Evolutionary conservation across 2,329 filamentous ascomycete genomes (phyloP).

Genomic region (Penicillium sp.): DNA sequence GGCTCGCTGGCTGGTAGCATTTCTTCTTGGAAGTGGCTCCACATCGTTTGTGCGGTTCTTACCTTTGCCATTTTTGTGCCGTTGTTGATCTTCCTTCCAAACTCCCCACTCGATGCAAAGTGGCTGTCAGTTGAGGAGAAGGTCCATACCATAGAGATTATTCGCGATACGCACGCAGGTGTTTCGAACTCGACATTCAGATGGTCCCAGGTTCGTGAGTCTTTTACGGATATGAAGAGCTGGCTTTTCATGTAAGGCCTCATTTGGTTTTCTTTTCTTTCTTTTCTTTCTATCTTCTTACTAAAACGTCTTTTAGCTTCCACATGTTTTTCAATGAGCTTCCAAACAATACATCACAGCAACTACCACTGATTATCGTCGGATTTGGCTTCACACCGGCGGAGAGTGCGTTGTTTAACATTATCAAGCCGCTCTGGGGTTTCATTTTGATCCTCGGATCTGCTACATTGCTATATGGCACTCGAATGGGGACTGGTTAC

Average conservation of each 20-base stretch:
- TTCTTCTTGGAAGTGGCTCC: conserved; percentile 14
- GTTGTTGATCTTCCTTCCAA: conserved; percentile 8
- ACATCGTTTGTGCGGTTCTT: conserved; percentile 9
- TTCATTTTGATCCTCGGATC: conserved; percentile 8
- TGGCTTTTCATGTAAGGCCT: conserved; percentile 13
- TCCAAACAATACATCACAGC: conserved; percentile 11
- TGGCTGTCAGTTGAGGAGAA: conserved; percentile 13
- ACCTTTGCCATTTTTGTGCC: conserved; percentile 12
- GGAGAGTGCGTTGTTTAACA: conserved; percentile 13
- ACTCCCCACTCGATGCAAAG: conserved; percentile 10
- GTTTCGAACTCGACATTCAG: conserved; percentile 9
- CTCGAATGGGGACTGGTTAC: conserved; percentile 10
- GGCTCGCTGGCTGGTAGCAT: conserved; percentile 7
- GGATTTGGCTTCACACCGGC: conserved; percentile 13
- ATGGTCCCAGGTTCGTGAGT: conserved; percentile 10
- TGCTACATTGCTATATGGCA: conserved; percentile 6
- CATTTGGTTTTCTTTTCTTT: no score
- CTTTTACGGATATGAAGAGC: conserved; percentile 8
- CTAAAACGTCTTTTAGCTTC: background rate
- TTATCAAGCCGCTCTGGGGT: conserved; percentile 11
- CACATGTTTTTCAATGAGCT: conserved; percentile 17
- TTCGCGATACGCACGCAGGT: conserved; percentile 8
- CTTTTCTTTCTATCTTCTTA: background rate
- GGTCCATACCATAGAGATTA: conserved; percentile 13
- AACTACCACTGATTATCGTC: conserved; percentile 10